A percentile compares a stretch with the other conserved stretches of the same genome.
phyloP scores from a whole-genome alignment of 805 yeast species.

The Yarrowia keelungensis region DNA sequence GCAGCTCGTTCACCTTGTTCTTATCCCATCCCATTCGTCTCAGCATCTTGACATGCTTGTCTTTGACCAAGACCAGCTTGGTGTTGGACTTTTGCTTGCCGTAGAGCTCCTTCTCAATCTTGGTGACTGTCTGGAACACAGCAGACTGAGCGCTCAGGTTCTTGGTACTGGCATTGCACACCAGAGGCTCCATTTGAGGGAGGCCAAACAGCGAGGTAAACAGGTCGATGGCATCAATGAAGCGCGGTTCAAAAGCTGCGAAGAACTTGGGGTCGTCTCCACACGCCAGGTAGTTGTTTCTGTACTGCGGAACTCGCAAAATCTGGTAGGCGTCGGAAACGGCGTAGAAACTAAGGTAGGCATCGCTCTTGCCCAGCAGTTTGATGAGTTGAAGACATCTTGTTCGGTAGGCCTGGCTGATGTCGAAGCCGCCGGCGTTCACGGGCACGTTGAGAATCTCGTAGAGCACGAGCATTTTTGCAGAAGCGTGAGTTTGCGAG shows the following conservation, averaged over 20 bases:
- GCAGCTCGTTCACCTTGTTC: slow-evolving; percentile 26
- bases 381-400: slow-evolving; percentile 34
- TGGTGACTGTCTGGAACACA: slow-evolving; percentile 15
- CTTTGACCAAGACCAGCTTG: slow-evolving; percentile 33
- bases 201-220: slow-evolving; percentile 31
- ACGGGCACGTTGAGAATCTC: slow-evolving; percentile 34
- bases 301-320: slow-evolving; percentile 27
- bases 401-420: slow-evolving; percentile 38
- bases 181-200: slow-evolving; percentile 34
- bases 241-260: slow-evolving; percentile 24
- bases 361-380: slow-evolving; percentile 34
- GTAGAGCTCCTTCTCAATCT: slow-evolving; percentile 25
- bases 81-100: slow-evolving; percentile 26
- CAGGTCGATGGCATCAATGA: slow-evolving; percentile 36
- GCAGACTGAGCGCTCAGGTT: slow-evolving; percentile 28
- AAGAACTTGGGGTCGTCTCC: slow-evolving; percentile 36
- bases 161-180: slow-evolving; percentile 29
- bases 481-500: slow-evolving; percentile 8
- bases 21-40: slow-evolving; percentile 38
- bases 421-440: slow-evolving; percentile 33
- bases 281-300: slow-evolving; percentile 32
- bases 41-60: slow-evolving; percentile 26
- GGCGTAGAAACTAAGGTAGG: slow-evolving; percentile 35
- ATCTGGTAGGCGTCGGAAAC: slow-evolving; percentile 37
- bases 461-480: slow-evolving; percentile 31